Evolutionary conservation across 352 stramenopile species (phyloP).

Genomic region (Pythium diclinum): DNA sequence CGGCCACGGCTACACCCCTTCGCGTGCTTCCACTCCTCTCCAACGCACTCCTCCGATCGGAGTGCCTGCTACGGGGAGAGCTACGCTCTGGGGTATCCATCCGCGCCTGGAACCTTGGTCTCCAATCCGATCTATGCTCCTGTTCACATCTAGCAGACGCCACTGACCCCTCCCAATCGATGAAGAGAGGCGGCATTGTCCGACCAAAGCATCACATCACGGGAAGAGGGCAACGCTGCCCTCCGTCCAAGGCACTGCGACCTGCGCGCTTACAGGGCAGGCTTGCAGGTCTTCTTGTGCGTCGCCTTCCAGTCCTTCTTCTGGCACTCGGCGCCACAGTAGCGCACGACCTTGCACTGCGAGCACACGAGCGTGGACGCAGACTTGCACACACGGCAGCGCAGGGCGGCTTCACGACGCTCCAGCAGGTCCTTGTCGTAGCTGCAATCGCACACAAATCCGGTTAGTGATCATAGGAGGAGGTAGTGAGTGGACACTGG

Average conservation of each 20-base stretch:
- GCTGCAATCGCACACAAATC: constrained; percentile 25
- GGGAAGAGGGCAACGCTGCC: neutral
- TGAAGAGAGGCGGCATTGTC: neutral
- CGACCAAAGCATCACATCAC: neutral
- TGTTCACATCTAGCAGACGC: constrained; percentile 2
- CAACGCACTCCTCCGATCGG: constrained; percentile 16
- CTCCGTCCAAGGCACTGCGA: constrained; percentile 1
- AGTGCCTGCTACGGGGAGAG: neutral
- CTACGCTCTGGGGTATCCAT: neutral
- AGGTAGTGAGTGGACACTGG: neutral
- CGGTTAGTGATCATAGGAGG: neutral
- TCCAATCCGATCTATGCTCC: constrained; percentile 17
- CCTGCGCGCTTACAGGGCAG: constrained; percentile 29
- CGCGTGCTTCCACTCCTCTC: neutral
- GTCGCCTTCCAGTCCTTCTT: constrained; percentile 86
- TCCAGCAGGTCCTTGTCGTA: constrained; percentile 75
- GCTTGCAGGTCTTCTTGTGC: constrained; percentile 87
- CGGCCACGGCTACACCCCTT: neutral
- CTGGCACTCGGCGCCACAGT: constrained; percentile 85
- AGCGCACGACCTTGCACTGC: constrained; percentile 83
- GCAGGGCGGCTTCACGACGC: constrained; percentile 63
- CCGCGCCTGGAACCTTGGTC: neutral
- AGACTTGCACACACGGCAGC: constrained; percentile 81
- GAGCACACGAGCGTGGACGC: constrained; percentile 77
- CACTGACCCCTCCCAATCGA: constrained; percentile 5